Conservation (phyloP, 1,139 yeast species). For the Spencermartinsiella ligniputridi region DNA sequence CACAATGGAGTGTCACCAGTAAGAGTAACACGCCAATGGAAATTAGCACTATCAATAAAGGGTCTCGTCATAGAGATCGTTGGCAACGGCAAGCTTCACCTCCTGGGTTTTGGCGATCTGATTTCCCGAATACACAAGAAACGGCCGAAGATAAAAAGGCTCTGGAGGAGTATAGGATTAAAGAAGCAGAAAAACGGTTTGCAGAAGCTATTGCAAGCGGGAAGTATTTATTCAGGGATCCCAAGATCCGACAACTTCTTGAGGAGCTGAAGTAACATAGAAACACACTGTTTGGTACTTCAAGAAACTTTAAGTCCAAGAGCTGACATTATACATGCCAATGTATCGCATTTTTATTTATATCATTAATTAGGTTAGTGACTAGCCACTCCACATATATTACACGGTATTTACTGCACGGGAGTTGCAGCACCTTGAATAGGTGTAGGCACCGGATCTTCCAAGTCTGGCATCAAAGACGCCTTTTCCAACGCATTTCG, state of each 20-base stretch:
- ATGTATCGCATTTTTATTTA: too few relatives aligned
- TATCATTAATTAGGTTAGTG: neutral
- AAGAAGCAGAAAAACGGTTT: constrained; percentile 18
- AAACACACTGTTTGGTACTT: too few relatives aligned
- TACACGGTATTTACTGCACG: too few relatives aligned
- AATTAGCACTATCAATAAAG: constrained; percentile 12
- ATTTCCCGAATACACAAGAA: constrained; percentile 31
- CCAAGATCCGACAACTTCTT: too few relatives aligned
- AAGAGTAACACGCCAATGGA: constrained; percentile 1
- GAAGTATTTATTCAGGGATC: constrained; percentile 22
- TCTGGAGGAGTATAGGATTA: constrained; percentile 15
- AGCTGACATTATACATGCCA: too few relatives aligned
- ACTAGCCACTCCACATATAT: too few relatives aligned
- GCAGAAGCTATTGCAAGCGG: constrained; percentile 22
- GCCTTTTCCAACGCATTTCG: neutral
- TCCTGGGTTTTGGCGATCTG: constrained; percentile 34
- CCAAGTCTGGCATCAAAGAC: too few relatives aligned
- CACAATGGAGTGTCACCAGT: constrained; percentile 16
- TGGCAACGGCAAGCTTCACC: constrained; percentile 29
- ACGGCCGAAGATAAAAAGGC: constrained; percentile 20
- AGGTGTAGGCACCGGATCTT: too few relatives aligned
- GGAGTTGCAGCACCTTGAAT: too few relatives aligned
- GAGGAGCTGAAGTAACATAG: too few relatives aligned
- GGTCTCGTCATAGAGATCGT: constrained; percentile 25
- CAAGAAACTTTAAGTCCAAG: too few relatives aligned